Evolutionary conservation across 2,329 filamentous ascomycete genomes (phyloP).

Genomic region (Mycosphaerella arachidis): DNA sequence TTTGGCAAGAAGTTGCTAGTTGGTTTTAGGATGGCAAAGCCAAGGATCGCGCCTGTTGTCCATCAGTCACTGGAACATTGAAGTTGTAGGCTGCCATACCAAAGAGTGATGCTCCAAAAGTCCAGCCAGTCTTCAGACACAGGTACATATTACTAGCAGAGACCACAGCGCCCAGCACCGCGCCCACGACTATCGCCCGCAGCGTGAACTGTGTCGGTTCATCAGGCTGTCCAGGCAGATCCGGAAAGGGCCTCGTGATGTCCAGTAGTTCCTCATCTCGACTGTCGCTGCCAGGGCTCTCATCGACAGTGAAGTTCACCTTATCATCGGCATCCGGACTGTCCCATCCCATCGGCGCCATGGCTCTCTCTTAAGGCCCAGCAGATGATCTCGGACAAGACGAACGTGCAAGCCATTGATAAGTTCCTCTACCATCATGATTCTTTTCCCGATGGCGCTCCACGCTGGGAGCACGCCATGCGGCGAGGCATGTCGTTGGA

Average conservation of each 20-base stretch:
- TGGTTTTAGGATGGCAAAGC: constrained; percentile 43
- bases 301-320: neutral
- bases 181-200: constrained; percentile 52
- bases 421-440: neutral
- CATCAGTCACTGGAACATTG: neutral
- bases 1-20: constrained; percentile 22
- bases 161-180: constrained; percentile 53
- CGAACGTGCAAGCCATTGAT: neutral
- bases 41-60: constrained; percentile 47
- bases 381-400: neutral
- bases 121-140: constrained; percentile 45
- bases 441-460: neutral
- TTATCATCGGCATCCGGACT: neutral
- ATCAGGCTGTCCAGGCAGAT: constrained; percentile 8
- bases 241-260: constrained; percentile 7
- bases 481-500: neutral
- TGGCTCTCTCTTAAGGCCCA: neutral
- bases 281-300: neutral
- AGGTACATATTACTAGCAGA: constrained; percentile 60
- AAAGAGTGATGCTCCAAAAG: constrained; percentile 34
- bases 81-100: constrained; percentile 22
- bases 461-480: neutral
- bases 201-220: constrained; percentile 40
- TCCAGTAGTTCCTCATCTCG: neutral
- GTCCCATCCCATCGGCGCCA: neutral